Evolutionary conservation across 179 eudicot species (phyloP).

Genomic region (Corrigiola litoralis): DNA sequence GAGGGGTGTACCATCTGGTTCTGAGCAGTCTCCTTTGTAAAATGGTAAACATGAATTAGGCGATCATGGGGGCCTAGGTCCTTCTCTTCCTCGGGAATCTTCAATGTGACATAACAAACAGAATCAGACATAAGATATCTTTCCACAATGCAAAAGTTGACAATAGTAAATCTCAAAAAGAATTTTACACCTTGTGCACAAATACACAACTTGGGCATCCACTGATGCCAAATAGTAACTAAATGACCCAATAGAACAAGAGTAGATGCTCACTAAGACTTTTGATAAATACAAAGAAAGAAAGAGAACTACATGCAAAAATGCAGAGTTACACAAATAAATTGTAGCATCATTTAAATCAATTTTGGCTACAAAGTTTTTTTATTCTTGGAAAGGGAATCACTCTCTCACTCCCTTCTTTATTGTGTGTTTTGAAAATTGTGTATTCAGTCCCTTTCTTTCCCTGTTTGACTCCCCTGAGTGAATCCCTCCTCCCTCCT

Average conservation of each 20-base stretch:
- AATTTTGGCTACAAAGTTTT: no score
- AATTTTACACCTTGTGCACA: not conserved
- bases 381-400: no score
- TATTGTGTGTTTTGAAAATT: no score
- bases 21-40: constrained; percentile 59
- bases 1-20: constrained; percentile 48
- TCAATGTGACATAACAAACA: not conserved
- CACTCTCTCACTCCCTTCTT: no score
- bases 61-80: constrained; percentile 67
- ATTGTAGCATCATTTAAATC: no score
- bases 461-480: no score
- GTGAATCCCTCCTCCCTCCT: no score
- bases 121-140: not conserved
- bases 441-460: no score
- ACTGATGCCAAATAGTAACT: not conserved
- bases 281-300: no score
- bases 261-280: no score
- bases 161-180: not conserved
- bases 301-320: no score
- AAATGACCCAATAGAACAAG: not conserved
- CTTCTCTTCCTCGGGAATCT: constrained; percentile 85
- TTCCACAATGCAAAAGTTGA: not conserved
- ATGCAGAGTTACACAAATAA: no score
- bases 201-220: not conserved
- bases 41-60: constrained; percentile 70